phyloP scores from a whole-genome alignment of 768 basidiomycete genomes.

The Serendipita indica region DNA sequence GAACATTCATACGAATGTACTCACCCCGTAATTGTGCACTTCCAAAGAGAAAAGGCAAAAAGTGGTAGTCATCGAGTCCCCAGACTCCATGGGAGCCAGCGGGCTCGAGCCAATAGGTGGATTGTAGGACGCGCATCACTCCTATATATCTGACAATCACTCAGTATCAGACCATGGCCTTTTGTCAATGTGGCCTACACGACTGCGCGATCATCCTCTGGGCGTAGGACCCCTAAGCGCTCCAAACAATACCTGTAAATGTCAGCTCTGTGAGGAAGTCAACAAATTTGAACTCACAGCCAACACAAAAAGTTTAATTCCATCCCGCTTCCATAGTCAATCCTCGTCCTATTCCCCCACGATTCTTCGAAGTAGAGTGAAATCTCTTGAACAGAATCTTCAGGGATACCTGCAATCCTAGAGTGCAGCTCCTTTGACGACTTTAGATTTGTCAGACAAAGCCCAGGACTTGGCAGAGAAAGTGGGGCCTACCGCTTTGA shows the following conservation, averaged over 20 bases:
- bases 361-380: slow-evolving; percentile 68
- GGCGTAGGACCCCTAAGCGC: slow-evolving; percentile 45
- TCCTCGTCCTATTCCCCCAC: slow-evolving; percentile 84
- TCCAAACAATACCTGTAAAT: slow-evolving; percentile 65
- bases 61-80: slow-evolving; percentile 96
- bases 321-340: slow-evolving; percentile 99
- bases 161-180: neutral
- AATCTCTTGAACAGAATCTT: slow-evolving; percentile 49
- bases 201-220: slow-evolving; percentile 55
- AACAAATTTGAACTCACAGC: slow-evolving; percentile 46
- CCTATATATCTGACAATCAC: slow-evolving; percentile 40
- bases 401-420: slow-evolving; percentile 40
- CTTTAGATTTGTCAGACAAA: slow-evolving; percentile 22
- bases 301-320: slow-evolving; percentile 95
- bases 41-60: slow-evolving; percentile 81
- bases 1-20: neutral
- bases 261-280: neutral
- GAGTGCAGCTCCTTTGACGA: slow-evolving; percentile 42
- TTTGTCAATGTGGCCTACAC: slow-evolving; percentile 27
- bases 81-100: slow-evolving; percentile 99
- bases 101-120: slow-evolving; percentile 93
- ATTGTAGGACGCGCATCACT: slow-evolving; percentile 76
- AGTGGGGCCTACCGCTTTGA: slow-evolving; percentile 39
- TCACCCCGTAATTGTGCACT: slow-evolving; percentile 58
- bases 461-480: neutral